phyloP scores from a whole-genome alignment of 2,329 filamentous ascomycete species.

The Arthrinium phaeospermum region DNA sequence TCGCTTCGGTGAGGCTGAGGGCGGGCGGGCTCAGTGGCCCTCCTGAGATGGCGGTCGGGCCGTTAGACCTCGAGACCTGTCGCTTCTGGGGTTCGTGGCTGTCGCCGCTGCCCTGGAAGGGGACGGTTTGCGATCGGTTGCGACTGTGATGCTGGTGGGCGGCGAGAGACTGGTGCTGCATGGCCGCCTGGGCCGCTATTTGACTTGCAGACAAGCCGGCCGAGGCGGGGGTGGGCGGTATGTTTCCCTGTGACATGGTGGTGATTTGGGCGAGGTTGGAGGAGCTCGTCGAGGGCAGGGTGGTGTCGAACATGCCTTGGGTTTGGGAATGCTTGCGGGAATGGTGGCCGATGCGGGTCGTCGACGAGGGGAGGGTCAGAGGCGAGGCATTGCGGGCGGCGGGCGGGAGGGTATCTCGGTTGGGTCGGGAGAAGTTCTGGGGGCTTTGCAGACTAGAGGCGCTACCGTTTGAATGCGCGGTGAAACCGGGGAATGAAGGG shows the following conservation, averaged over 20 bases:
- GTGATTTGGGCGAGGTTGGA: slow-evolving; percentile 60
- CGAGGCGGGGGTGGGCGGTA: slow-evolving; percentile 40
- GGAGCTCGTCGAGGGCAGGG: slow-evolving; percentile 65
- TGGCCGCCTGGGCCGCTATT: slow-evolving; percentile 80
- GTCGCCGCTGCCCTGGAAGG: slow-evolving; percentile 54
- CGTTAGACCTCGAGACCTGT: not conserved
- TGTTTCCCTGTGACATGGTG: slow-evolving; percentile 43
- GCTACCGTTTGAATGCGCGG: slow-evolving; percentile 54
- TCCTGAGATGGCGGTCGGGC: slow-evolving; percentile 30
- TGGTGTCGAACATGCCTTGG: slow-evolving; percentile 79
- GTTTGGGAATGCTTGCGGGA: slow-evolving; percentile 71
- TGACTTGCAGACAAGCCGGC: slow-evolving; percentile 68
- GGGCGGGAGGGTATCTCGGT: slow-evolving; percentile 33
- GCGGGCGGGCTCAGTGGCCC: slow-evolving; percentile 66
- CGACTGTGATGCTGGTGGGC: slow-evolving; percentile 51
- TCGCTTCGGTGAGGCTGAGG: slow-evolving; percentile 69
- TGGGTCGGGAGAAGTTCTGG: slow-evolving; percentile 65
- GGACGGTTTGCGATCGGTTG: slow-evolving; percentile 77
- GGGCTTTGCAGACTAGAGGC: slow-evolving; percentile 55
- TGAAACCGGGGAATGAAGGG: slow-evolving; percentile 56
- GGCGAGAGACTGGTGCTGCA: slow-evolving; percentile 53
- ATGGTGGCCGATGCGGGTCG: slow-evolving; percentile 40
- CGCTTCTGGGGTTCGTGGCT: slow-evolving; percentile 48
- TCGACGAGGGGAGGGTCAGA: slow-evolving; percentile 42
- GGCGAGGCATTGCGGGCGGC: slow-evolving; percentile 48